Evolutionary conservation across 257 asterid genomes (phyloP).

Genomic region (Solanum piurae): DNA sequence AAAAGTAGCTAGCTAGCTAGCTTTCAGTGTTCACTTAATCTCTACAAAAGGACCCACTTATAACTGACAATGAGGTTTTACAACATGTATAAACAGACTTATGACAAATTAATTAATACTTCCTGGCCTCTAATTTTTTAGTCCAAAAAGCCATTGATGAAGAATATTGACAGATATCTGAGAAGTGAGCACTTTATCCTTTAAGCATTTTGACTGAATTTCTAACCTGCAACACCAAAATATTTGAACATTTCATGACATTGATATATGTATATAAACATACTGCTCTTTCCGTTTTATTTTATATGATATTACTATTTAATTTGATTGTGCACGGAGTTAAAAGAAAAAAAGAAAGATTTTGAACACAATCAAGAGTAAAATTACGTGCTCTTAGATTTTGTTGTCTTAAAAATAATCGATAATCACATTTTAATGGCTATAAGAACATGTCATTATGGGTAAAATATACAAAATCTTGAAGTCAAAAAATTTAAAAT

Average conservation of each 20-base stretch:
- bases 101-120: not conserved
- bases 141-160: not conserved
- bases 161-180: slow-evolving; percentile 22
- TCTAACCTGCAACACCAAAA: not conserved
- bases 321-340: not conserved
- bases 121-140: not conserved
- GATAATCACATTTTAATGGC: not conserved
- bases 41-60: not conserved
- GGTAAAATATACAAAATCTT: not conserved
- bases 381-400: not conserved
- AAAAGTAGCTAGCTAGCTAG: too few species aligned
- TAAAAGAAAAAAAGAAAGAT: not conserved
- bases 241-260: not conserved
- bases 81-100: not conserved
- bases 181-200: slow-evolving; percentile 22
- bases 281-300: not conserved
- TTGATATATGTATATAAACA: not conserved
- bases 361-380: not conserved
- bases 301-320: not conserved
- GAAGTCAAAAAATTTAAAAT: not conserved
- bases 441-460: not conserved
- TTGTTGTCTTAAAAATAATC: not conserved
- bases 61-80: not conserved
- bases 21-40: not conserved
- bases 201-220: not conserved